A percentile compares a stretch with the other conserved stretches of the same genome.
Evolutionary conservation across 2,329 filamentous ascomycete species (phyloP).

Genomic region (Rutstroemia sp.): DNA sequence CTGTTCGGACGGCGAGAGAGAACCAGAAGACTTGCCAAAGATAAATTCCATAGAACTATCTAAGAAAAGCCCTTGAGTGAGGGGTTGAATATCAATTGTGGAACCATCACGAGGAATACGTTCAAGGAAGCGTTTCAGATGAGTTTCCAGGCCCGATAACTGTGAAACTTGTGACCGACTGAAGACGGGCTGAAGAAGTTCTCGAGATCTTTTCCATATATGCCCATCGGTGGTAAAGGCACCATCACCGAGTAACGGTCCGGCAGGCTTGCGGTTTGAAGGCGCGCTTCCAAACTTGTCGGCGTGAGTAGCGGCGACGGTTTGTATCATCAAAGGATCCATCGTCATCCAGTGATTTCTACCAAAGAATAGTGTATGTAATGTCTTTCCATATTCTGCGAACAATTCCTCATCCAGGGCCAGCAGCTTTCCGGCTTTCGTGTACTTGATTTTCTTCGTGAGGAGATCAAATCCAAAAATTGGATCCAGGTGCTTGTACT

Average conservation of each 20-base stretch:
- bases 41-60: slow-evolving; percentile 37
- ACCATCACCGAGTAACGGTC: slow-evolving; percentile 44
- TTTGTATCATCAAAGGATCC: slow-evolving; percentile 49
- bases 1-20: slow-evolving; percentile 16
- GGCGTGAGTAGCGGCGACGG: slow-evolving; percentile 47
- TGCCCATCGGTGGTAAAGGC: slow-evolving; percentile 47
- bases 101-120: slow-evolving; percentile 46
- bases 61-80: slow-evolving; percentile 57
- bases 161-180: slow-evolving; percentile 38
- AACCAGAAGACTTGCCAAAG: slow-evolving; percentile 24
- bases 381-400: slow-evolving; percentile 10
- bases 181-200: slow-evolving; percentile 46
- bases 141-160: slow-evolving; percentile 50
- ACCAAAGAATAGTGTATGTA: slow-evolving; percentile 6
- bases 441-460: neutral
- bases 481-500: neutral
- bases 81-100: slow-evolving; percentile 50
- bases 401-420: slow-evolving; percentile 7
- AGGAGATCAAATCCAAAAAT: neutral
- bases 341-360: slow-evolving; percentile 30
- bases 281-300: slow-evolving; percentile 43
- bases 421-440: neutral
- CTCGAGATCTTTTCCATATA: slow-evolving; percentile 41
- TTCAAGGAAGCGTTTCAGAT: slow-evolving; percentile 48
- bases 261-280: slow-evolving; percentile 35